Base-by-base conservation (phyloP, 2,329 filamentous ascomycete species). In the Penicillium sp. region DNA sequence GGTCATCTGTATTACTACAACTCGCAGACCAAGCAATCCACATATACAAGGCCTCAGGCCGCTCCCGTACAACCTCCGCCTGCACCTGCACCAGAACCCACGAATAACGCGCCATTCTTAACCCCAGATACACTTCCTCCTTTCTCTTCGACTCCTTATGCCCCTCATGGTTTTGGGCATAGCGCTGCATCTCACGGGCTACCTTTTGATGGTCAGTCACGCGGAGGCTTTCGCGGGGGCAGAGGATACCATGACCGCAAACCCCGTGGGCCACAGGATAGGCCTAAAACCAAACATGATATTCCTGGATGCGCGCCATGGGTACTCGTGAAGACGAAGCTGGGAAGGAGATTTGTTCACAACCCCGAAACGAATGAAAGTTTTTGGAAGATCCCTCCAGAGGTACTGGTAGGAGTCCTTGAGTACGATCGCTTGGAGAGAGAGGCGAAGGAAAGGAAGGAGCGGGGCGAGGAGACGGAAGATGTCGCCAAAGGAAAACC, bases 371-470 rank as follows among this genome's bases (percentile, higher is more conserved):
- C 91, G 57, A 87, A 91, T 32, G 79, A 89, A 58, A 97, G 90
- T 68, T 89, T 89, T 68, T 98, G 93, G 93, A 88, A 88, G 61
- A 91, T 96, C n/a, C n/a, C n/a, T 61, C 93, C 93, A 0, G 81
- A 88, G 48, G 77, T 98, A 32, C 84, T 90, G 77, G 83, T 85
- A 53, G 88, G 82, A 0, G 79, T 84, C 1, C 65, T 79, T 4
- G 80, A 82, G 12, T 87, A 93, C 46, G 82, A 85, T 61, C 71
- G 72, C 22, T 73, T 88, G 48, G 88, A 95, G 67, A 81, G 85
- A 65, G 82, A 84, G 57, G 79, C 81, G 52, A 84, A 70, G 73
- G 81, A 71, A 69, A 78, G 61, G 80, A 82, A 70, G 53, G 60
- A 71, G 59, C 63, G 61, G 5, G 62, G 64, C 4, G 63, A 60